phyloP scores from a whole-genome alignment of 371 early-diverging fungal genomes.

The Syncephalastrum racemosum region DNA sequence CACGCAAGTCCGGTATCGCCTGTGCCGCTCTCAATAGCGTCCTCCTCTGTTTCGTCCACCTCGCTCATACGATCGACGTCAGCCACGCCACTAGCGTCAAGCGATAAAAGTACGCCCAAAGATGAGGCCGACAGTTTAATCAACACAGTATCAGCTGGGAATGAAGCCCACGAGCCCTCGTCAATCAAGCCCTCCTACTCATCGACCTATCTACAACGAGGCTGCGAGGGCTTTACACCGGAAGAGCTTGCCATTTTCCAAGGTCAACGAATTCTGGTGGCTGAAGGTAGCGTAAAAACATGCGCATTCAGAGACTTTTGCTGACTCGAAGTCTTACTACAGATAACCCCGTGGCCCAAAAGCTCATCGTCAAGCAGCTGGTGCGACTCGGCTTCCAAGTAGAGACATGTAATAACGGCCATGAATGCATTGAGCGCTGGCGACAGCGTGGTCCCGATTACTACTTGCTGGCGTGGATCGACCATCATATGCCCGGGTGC shows the following conservation, averaged over 20 bases:
- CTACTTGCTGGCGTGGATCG: conserved; percentile 42
- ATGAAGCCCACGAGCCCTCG: conserved; percentile 7
- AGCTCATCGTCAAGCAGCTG: conserved; percentile 42
- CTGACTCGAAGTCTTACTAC: not conserved
- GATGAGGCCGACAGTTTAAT: not conserved
- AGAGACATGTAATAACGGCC: conserved; percentile 43
- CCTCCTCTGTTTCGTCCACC: too few species aligned
- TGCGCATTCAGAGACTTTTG: too few species aligned
- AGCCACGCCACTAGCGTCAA: not conserved
- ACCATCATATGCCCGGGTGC: conserved; percentile 53
- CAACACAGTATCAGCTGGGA: not conserved
- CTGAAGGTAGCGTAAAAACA: conserved; percentile 26
- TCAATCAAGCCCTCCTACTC: conserved; percentile 15
- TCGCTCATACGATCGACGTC: not conserved
- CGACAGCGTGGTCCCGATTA: conserved; percentile 32
- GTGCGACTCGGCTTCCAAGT: conserved; percentile 36
- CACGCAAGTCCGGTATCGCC: too few species aligned
- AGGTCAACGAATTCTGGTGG: conserved; percentile 37
- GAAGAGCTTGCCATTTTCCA: conserved; percentile 44
- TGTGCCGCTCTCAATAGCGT: too few species aligned
- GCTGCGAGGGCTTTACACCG: conserved; percentile 29
- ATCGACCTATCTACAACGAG: conserved; percentile 13
- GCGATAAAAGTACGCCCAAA: not conserved
- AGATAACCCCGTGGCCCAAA: conserved; percentile 43
- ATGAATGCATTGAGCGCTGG: conserved; percentile 45